Conservation (phyloP, 2,329 filamentous ascomycete genomes). For the Teratosphaeriaceae sp. region DNA sequence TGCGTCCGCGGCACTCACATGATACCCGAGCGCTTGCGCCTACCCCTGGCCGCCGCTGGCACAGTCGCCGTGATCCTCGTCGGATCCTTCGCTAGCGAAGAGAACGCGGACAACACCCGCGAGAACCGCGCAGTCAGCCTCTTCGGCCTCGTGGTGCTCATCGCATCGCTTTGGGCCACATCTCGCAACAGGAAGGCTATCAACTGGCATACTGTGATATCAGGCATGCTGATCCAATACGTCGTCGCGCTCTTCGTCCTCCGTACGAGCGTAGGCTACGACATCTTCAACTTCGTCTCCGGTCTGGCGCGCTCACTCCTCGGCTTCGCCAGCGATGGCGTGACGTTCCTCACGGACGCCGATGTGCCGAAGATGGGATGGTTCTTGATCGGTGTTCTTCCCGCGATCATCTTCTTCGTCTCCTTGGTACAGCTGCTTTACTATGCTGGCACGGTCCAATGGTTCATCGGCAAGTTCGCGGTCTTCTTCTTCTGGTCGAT, state of each 20-base stretch:
- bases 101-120: conserved; percentile 68
- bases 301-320: conserved; percentile 66
- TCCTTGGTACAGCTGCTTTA: conserved; percentile 82
- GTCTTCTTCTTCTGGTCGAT: conserved; percentile 88
- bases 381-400: conserved; percentile 77
- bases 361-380: conserved; percentile 43
- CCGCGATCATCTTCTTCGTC: conserved; percentile 94
- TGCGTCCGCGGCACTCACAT: conserved; percentile 51
- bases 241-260: conserved; percentile 84
- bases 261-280: conserved; percentile 68
- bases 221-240: conserved; percentile 83
- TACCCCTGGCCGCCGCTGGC: conserved; percentile 55
- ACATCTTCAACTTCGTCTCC: conserved; percentile 89
- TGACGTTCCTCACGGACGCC: conserved; percentile 59
- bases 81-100: conserved; percentile 67
- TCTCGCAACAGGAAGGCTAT: conserved; percentile 60
- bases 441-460: conserved; percentile 74
- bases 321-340: conserved; percentile 67
- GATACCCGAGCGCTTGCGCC: conserved; percentile 61
- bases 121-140: conserved; percentile 74
- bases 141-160: conserved; percentile 67
- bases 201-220: conserved; percentile 56
- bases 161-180: conserved; percentile 60
- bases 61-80: conserved; percentile 69
- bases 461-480: conserved; percentile 83